phyloP scores from a whole-genome alignment of 768 basidiomycete species.

The Kwoniella botswanensis region DNA sequence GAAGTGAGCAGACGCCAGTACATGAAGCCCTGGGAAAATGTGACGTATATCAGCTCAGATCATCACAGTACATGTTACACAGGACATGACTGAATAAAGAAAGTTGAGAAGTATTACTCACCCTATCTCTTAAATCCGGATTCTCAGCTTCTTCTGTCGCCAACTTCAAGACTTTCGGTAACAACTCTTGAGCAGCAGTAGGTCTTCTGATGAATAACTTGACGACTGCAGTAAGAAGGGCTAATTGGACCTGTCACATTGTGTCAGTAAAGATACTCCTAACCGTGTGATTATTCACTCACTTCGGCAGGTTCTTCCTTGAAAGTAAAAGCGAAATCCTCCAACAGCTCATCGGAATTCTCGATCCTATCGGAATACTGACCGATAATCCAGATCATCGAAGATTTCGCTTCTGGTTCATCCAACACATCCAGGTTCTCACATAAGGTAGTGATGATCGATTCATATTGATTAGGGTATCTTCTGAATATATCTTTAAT shows the following conservation, averaged over 20 bases:
- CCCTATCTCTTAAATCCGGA: slow-evolving; percentile 90
- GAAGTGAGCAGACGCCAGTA: slow-evolving; percentile 98
- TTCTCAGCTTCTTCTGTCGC: slow-evolving; percentile 98
- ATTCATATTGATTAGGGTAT: slow-evolving; percentile 96
- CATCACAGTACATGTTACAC: too few relatives aligned
- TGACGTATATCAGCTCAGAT: too few relatives aligned
- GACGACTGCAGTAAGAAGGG: slow-evolving; percentile 89
- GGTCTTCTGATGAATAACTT: slow-evolving; percentile 95
- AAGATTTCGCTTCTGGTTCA: slow-evolving; percentile 94
- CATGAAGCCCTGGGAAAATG: slow-evolving; percentile 98
- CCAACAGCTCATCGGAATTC: slow-evolving; percentile 92
- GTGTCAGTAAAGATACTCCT: slow-evolving; percentile 3
- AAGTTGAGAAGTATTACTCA: too few relatives aligned
- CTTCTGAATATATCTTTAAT: slow-evolving; percentile 97
- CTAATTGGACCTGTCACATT: slow-evolving; percentile 82
- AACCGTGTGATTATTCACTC: slow-evolving; percentile 37
- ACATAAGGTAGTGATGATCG: slow-evolving; percentile 90
- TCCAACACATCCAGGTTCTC: slow-evolving; percentile 89
- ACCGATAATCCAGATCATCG: slow-evolving; percentile 97
- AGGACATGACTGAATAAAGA: too few relatives aligned
- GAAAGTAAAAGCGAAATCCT: slow-evolving; percentile 86
- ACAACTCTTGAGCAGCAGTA: slow-evolving; percentile 82
- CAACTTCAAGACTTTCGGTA: slow-evolving; percentile 95
- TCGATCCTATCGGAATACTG: slow-evolving; percentile 95
- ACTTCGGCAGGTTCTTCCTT: slow-evolving; percentile 94